phyloP scores from a whole-genome alignment of 1,284 basidiomycete genomes.

The Boletus mariae region DNA sequence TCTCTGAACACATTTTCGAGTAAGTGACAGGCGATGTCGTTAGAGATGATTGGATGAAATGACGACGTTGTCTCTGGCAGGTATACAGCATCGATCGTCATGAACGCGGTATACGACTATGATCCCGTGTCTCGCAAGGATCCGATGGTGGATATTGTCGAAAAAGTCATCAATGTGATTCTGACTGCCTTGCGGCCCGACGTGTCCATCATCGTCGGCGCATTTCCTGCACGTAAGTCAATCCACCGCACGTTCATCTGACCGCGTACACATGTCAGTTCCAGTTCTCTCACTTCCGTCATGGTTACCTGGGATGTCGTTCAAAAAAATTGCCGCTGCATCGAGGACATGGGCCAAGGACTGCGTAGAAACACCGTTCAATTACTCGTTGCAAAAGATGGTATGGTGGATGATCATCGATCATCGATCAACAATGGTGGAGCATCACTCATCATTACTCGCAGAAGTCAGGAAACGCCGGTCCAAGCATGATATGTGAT shows the following conservation, averaged over 20 bases:
- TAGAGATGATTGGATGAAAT: background rate
- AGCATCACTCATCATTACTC: background rate
- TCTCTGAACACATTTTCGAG: slow-evolving; percentile 12
- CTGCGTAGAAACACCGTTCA: slow-evolving; percentile 11
- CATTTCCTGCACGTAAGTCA: slow-evolving; percentile 18
- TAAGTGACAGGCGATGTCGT: background rate
- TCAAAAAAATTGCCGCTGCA: slow-evolving; percentile 6
- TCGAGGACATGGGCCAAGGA: slow-evolving; percentile 9
- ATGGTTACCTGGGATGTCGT: slow-evolving; percentile 18
- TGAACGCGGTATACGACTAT: slow-evolving; percentile 20
- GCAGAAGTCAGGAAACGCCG: slow-evolving; percentile 8
- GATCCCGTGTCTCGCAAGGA: slow-evolving; percentile 17
- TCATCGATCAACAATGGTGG: too few species aligned
- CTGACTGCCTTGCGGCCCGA: slow-evolving; percentile 12
- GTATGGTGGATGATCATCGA: background rate
- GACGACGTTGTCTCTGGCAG: slow-evolving; percentile 3
- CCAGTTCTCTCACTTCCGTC: slow-evolving; percentile 15
- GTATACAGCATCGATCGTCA: slow-evolving; percentile 15
- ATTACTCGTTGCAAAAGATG: slow-evolving; percentile 9
- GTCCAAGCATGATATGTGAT: slow-evolving; percentile 12
- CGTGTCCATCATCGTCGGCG: slow-evolving; percentile 12
- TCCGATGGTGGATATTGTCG: slow-evolving; percentile 8
- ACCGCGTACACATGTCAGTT: background rate
- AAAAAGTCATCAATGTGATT: slow-evolving; percentile 8
- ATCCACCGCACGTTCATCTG: background rate